Base-by-base conservation (phyloP, 768 basidiomycete genomes). In the Fibroporia radiculosa region DNA sequence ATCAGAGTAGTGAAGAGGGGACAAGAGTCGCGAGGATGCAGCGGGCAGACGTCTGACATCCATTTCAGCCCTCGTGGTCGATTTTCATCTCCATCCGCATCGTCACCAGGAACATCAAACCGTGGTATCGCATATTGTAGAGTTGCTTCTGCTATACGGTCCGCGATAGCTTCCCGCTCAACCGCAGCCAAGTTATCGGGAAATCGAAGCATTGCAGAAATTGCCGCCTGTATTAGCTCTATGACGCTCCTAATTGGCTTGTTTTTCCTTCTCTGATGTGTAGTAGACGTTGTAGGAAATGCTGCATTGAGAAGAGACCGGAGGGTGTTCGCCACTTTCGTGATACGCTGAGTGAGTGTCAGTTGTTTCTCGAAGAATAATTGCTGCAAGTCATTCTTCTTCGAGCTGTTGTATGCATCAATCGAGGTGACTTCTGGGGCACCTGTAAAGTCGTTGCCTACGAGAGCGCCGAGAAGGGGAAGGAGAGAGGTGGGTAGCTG, bases 391-490 rank as follows among this genome's bases (percentile, higher is more conserved):
- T 49, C 41, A 19, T 28, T 42, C n/a, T 37, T 44, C 20, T 39
- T 34, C 10, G 40, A 33, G 44, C 47, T 65, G 48, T 69, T 72
- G 33, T 70, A 72, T 18, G 69, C 68, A 31, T 67, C 66, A 4
- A 53, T 35, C 4, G 52, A 43, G 1, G 50, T 51, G 20, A 56
- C 56, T 16, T 55, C 51, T 22, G 48, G 48, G 8, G 56, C 70
- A 39, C 71, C 73, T 0, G 84, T 75, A 56, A 77, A 91, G 59
- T 91, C 89, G 54, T 90, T 90, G 39, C 89, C 89, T 3, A 88
- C 75, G 14, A 91, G 65, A 8, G 88, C 83, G 16, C 80, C 85
- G 3, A 91, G 66, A 5, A 92, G 71, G 1, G 89, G 89, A 24
- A 92, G 75, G 29, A 91, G 70, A 0, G 82, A 74, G 6, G 75